These are phyloP conservation scores for Eucalyptus globulus DNA, from an alignment of 345 rosid genomes.

Conservation along the genomic window DNA sequence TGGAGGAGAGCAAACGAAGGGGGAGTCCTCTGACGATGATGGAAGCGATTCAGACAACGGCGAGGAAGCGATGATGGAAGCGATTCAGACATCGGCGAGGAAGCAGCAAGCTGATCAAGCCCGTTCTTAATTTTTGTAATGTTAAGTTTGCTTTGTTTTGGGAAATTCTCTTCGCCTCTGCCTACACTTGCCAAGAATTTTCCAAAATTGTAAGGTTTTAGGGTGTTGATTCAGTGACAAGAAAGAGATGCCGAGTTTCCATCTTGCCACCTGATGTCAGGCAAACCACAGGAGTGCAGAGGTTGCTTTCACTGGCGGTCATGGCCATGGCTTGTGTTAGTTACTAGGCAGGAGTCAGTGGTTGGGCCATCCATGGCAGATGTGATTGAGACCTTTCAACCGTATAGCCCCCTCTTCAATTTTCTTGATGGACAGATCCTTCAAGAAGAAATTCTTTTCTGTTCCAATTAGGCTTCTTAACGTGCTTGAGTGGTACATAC, in stretches of 20 bases:
- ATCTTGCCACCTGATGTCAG: background rate
- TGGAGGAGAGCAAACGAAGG: conserved; percentile 29
- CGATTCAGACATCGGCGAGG: conserved; percentile 26
- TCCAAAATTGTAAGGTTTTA: background rate
- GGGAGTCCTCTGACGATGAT: conserved; percentile 26
- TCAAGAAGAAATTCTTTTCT: background rate
- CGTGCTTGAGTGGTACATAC: background rate
- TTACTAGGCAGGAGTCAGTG: background rate
- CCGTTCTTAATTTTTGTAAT: background rate
- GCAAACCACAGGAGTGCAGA: background rate
- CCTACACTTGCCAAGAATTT: background rate
- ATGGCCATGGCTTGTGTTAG: background rate
- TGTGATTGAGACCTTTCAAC: background rate
- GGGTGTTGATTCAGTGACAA: background rate
- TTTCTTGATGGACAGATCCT: background rate
- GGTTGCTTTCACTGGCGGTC: background rate
- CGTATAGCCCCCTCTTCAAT: background rate
- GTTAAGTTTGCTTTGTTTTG: background rate
- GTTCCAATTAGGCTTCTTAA: background rate
- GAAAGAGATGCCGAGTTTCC: background rate
- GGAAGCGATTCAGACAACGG: conserved; percentile 28
- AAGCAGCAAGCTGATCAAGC: conserved; percentile 3
- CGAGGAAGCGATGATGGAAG: conserved; percentile 28
- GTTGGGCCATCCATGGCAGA: background rate
- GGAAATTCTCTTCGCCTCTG: background rate